A percentile compares a stretch with the other conserved stretches of the same genome.
Conservation (phyloP, 1,139 yeast species). For the Blastobotrys persicus region DNA sequence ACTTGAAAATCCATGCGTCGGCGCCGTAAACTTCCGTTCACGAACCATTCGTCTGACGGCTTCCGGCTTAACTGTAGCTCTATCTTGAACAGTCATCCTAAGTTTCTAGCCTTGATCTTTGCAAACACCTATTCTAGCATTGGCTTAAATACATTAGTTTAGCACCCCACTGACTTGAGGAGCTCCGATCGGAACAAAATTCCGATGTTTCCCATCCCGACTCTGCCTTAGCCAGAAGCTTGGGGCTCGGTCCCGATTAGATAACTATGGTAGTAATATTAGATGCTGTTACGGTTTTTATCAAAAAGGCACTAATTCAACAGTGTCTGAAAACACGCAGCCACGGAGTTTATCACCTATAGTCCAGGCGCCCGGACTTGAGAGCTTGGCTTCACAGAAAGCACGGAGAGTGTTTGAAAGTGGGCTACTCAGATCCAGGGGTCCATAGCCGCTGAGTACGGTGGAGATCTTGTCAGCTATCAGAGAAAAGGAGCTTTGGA, state of each 20-base stretch:
- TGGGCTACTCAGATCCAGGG: not conserved
- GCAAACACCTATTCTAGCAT: too few species aligned
- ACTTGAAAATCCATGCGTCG: slow-evolving; percentile 11
- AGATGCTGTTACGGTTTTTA: too few species aligned
- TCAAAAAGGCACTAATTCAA: not conserved
- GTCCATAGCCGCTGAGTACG: not conserved
- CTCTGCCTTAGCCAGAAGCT: not conserved
- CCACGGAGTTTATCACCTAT: slow-evolving; percentile 12
- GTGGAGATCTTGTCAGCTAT: not conserved
- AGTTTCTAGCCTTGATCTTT: too few species aligned
- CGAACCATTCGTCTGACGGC: slow-evolving; percentile 9
- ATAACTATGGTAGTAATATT: too few species aligned
- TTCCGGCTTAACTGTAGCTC: not conserved
- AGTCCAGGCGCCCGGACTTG: slow-evolving; percentile 17
- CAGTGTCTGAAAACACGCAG: not conserved
- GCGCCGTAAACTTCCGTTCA: slow-evolving; percentile 8
- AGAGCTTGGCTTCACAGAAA: slow-evolving; percentile 11
- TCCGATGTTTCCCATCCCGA: not conserved
- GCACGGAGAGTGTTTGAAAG: slow-evolving; percentile 3
- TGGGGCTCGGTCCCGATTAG: not conserved
- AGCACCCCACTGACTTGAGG: not conserved
- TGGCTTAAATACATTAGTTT: not conserved
- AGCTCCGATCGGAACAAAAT: not conserved
- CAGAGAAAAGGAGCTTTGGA: not conserved
- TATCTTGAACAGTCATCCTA: not conserved